Conservation (phyloP, 768 basidiomycete genomes). For the Tricholoma sp. region DNA sequence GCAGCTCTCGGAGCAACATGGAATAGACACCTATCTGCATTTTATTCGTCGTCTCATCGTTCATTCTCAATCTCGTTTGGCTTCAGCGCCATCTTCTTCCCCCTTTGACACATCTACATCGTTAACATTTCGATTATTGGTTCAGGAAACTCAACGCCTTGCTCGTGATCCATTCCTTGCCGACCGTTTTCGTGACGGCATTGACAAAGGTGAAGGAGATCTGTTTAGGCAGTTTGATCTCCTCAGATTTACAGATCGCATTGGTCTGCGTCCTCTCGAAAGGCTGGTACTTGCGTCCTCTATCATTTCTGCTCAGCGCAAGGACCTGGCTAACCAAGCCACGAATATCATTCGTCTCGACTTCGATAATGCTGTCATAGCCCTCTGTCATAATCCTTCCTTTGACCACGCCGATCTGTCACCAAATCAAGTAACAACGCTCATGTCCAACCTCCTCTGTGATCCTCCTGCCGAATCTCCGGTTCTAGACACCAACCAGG, state of each 20-base stretch:
- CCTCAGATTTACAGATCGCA: slow-evolving; percentile 73
- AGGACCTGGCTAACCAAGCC: slow-evolving; percentile 61
- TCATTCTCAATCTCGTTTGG: slow-evolving; percentile 72
- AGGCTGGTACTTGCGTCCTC: slow-evolving; percentile 72
- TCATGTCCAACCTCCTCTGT: slow-evolving; percentile 76
- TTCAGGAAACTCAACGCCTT: slow-evolving; percentile 84
- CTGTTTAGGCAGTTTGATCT: slow-evolving; percentile 82
- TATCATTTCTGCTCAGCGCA: slow-evolving; percentile 56
- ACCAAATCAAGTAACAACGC: slow-evolving; percentile 67
- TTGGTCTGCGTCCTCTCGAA: slow-evolving; percentile 77
- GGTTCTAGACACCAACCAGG: slow-evolving; percentile 64
- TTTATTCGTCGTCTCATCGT: slow-evolving; percentile 95
- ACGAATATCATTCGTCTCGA: slow-evolving; percentile 64
- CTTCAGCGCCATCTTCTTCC: slow-evolving; percentile 53
- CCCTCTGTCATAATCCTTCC: slow-evolving; percentile 73
- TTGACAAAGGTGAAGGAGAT: slow-evolving; percentile 85
- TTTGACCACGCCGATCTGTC: slow-evolving; percentile 80
- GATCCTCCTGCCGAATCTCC: slow-evolving; percentile 66
- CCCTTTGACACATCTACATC: slow-evolving; percentile 71
- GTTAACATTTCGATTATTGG: slow-evolving; percentile 77
- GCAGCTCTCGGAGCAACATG: slow-evolving; percentile 95
- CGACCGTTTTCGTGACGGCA: slow-evolving; percentile 84
- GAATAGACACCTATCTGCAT: slow-evolving; percentile 94
- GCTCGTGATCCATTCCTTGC: slow-evolving; percentile 88
- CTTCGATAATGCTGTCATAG: slow-evolving; percentile 73